Conservation (phyloP, 768 basidiomycete species). For the Rhizopogon roseolus region DNA sequence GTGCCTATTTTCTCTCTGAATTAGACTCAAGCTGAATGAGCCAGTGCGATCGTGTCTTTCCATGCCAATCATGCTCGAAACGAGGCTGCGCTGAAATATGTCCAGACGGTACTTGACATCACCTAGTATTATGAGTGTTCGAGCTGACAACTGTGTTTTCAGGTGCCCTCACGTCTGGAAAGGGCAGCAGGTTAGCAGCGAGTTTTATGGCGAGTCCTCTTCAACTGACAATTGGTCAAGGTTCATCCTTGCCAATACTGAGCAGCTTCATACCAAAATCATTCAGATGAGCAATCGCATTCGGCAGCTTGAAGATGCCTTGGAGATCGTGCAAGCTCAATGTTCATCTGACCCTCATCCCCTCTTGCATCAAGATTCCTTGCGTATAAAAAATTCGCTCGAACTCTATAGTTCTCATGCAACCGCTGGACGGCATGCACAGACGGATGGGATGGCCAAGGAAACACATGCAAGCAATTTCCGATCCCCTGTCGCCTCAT, state of each 20-base stretch:
- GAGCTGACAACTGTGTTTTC: constrained; percentile 5
- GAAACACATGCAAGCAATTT: constrained; percentile 11
- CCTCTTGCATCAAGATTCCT: constrained; percentile 51
- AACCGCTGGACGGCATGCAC: constrained; percentile 9
- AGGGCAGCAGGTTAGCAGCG: constrained; percentile 51
- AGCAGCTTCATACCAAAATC: constrained; percentile 62
- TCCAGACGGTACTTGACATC: constrained; percentile 42
- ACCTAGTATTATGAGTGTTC: background rate
- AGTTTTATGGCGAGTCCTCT: background rate
- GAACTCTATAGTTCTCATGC: constrained; percentile 47
- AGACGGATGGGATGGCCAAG: constrained; percentile 2
- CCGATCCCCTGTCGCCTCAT: background rate
- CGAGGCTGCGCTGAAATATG: constrained; percentile 61
- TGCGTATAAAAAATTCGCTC: constrained; percentile 62
- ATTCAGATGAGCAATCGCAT: constrained; percentile 58
- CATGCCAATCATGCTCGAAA: constrained; percentile 64
- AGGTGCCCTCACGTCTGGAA: constrained; percentile 60
- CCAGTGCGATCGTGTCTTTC: constrained; percentile 62
- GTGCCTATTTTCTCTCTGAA: constrained; percentile 1
- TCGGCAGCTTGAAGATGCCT: constrained; percentile 57
- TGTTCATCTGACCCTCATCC: constrained; percentile 44
- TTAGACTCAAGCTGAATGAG: constrained; percentile 6
- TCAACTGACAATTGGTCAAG: constrained; percentile 26
- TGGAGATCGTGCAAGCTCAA: constrained; percentile 39
- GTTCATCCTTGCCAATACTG: constrained; percentile 66